phyloP scores from a whole-genome alignment of 73 alveolate species.

The Tetrahymena malaccensis region DNA sequence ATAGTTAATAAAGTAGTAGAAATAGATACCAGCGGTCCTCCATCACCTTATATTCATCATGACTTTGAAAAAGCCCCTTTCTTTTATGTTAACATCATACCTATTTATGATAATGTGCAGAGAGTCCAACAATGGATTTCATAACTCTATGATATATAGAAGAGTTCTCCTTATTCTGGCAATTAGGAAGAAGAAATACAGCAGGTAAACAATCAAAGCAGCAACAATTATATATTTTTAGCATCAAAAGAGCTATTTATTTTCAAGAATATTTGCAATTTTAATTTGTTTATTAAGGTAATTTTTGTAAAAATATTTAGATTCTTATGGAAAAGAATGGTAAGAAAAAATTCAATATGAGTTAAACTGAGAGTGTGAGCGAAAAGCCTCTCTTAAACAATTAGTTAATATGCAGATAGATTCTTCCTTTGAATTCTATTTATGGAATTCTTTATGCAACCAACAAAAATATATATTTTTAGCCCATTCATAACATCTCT shows the following conservation, averaged over 20 bases:
- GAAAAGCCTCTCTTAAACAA: slow-evolving; percentile 79
- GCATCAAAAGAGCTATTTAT: background rate
- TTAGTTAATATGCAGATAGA: slow-evolving; percentile 77
- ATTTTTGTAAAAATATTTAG: slow-evolving; percentile 4
- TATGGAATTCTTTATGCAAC: slow-evolving; percentile 88
- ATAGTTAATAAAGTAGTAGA: slow-evolving; percentile 24
- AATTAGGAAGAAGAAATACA: slow-evolving; percentile 11
- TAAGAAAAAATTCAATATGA: slow-evolving; percentile 73
- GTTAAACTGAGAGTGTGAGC: slow-evolving; percentile 77
- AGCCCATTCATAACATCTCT: slow-evolving; percentile 79
- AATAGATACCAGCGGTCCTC: slow-evolving; percentile 36
- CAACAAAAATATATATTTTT: slow-evolving; percentile 83
- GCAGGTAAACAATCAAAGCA: background rate
- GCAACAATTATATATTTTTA: too few relatives aligned
- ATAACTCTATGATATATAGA: background rate
- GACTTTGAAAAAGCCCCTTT: background rate
- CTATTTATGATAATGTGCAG: background rate
- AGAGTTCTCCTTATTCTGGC: slow-evolving; percentile 17
- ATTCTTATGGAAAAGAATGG: slow-evolving; percentile 19
- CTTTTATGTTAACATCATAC: background rate
- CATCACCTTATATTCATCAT: slow-evolving; percentile 28
- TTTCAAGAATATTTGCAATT: background rate
- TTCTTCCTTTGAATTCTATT: slow-evolving; percentile 80
- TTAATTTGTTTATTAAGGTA: slow-evolving; percentile 14
- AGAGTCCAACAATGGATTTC: slow-evolving; percentile 5